Conservation (phyloP, 2,329 filamentous ascomycete genomes). For the Clarireedia hainanense region DNA sequence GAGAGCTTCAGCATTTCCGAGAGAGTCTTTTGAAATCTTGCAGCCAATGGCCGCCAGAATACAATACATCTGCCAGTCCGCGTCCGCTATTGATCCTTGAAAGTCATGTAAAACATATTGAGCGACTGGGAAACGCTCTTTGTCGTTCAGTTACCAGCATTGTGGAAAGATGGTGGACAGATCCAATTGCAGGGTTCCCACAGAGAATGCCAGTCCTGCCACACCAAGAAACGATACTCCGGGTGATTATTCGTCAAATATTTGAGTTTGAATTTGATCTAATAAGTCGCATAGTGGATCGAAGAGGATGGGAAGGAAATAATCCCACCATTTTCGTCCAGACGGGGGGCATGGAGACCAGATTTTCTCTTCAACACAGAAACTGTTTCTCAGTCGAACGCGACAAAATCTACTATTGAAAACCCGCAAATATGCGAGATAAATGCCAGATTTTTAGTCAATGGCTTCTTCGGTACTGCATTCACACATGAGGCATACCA, state of each 20-base stretch:
- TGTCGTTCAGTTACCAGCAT: too few relatives aligned
- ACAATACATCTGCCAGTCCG: too few relatives aligned
- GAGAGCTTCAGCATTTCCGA: too few relatives aligned
- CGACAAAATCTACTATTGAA: not conserved
- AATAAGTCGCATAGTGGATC: constrained; percentile 2
- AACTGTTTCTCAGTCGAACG: not conserved
- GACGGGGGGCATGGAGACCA: constrained; percentile 7
- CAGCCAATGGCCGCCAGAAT: too few relatives aligned
- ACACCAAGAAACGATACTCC: constrained; percentile 1
- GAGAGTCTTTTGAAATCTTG: too few relatives aligned
- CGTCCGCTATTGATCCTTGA: too few relatives aligned
- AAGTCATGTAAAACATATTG: too few relatives aligned
- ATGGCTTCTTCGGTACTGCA: constrained; percentile 4
- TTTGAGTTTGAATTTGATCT: not conserved
- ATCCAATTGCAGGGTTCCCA: too few relatives aligned
- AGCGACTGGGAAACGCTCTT: too few relatives aligned
- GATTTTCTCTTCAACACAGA: constrained; percentile 6
- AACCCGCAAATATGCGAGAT: constrained; percentile 7
- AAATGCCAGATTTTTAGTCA: constrained; percentile 8
- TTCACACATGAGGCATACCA: constrained; percentile 7
- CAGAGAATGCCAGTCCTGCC: constrained; percentile 1
- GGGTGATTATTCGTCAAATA: not conserved
- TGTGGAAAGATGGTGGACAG: too few relatives aligned
- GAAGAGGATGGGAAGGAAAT: not conserved
- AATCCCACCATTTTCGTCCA: not conserved